Conservation (phyloP, 2,329 filamentous ascomycete species). For the Mycosphaerella sp. region DNA sequence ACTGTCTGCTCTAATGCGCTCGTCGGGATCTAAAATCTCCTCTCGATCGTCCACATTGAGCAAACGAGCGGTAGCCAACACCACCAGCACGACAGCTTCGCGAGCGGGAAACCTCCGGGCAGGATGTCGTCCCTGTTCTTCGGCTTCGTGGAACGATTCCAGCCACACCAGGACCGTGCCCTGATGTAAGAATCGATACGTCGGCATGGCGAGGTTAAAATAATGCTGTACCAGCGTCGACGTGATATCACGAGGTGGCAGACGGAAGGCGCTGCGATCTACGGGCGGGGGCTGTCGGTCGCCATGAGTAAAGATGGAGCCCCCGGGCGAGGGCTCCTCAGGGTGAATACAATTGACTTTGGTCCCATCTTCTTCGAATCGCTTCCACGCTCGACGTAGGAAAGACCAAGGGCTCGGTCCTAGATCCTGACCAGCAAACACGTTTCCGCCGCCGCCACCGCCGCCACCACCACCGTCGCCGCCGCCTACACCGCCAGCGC, state of each 20-base stretch:
- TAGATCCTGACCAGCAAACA: conserved; percentile 25
- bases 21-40: conserved; percentile 16
- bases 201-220: conserved; percentile 41
- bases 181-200: conserved; percentile 41
- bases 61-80: conserved; percentile 45
- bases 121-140: conserved; percentile 31
- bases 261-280: conserved; percentile 37
- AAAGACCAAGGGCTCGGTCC: conserved; percentile 35
- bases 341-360: conserved; percentile 6
- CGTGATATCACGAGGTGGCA: conserved; percentile 34
- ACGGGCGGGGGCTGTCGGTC: conserved; percentile 44
- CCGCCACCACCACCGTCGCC: too few species aligned
- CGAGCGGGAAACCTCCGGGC: conserved; percentile 39
- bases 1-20: conserved; percentile 24
- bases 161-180: conserved; percentile 41
- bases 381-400: conserved; percentile 45
- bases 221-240: conserved; percentile 35
- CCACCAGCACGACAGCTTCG: conserved; percentile 46
- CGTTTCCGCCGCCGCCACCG: conserved; percentile 2
- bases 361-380: conserved; percentile 36
- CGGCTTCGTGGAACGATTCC: conserved; percentile 41
- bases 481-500: neutral
- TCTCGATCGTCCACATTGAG: conserved; percentile 24
- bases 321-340: conserved; percentile 33
- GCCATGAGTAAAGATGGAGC: conserved; percentile 46